These are phyloP conservation scores for Alternaria brassicicola DNA, from an alignment of 2,329 filamentous ascomycete species.

Conservation along the genomic window DNA sequence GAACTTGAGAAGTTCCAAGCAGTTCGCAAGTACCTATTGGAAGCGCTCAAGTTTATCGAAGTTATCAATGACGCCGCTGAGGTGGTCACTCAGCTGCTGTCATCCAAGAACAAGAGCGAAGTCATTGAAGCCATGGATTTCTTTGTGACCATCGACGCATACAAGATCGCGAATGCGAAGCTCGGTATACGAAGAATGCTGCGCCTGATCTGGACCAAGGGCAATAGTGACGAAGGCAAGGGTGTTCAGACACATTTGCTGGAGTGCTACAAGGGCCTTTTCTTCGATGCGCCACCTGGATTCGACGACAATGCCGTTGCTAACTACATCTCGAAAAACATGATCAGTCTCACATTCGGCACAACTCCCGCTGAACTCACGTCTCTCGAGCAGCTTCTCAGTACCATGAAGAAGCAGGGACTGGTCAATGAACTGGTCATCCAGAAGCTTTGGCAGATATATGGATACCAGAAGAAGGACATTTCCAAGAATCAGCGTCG, in stretches of 20 bases:
- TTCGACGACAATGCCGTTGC: constrained; percentile 89
- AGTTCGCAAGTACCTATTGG: constrained; percentile 88
- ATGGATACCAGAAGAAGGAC: constrained; percentile 85
- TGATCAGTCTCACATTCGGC: constrained; percentile 98
- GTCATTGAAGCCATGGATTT: constrained; percentile 99
- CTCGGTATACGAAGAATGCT: constrained; percentile 94
- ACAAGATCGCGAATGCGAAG: constrained; percentile 93
- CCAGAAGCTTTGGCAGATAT: constrained; percentile 95
- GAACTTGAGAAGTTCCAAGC: constrained; percentile 85
- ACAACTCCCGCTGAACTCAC: constrained; percentile 94
- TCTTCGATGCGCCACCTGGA: constrained; percentile 91
- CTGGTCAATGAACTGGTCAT: constrained; percentile 85
- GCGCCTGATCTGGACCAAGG: constrained; percentile 97
- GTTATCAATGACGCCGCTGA: constrained; percentile 83
- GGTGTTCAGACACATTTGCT: constrained; percentile 96
- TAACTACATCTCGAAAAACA: constrained; percentile 95
- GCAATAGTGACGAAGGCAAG: constrained; percentile 98
- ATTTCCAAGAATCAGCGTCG: constrained; percentile 90
- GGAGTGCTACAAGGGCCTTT: constrained; percentile 93
- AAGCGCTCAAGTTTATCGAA: constrained; percentile 92
- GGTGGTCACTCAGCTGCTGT: constrained; percentile 83
- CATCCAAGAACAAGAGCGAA: constrained; percentile 96
- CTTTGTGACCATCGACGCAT: constrained; percentile 92
- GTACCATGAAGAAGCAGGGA: constrained; percentile 96
- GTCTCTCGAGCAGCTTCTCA: constrained; percentile 90